Evolutionary conservation across 176 grass and related monocot species (phyloP).

Genomic region (Miscanthus lutarioriparius): DNA sequence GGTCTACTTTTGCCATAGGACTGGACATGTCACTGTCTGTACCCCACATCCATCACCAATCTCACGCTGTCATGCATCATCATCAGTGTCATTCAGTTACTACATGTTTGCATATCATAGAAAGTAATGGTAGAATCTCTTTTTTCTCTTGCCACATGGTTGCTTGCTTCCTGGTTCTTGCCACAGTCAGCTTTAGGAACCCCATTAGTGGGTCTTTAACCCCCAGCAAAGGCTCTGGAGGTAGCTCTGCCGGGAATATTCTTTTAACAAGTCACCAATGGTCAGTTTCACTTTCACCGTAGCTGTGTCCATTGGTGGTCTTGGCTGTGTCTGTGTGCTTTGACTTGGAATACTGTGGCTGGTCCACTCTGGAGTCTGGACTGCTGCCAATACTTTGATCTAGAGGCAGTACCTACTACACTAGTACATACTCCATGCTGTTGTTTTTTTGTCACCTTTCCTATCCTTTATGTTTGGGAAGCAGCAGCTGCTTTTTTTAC

Average conservation of each 20-base stretch:
- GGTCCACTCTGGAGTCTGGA: no score
- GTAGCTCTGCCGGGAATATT: neutral
- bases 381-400: no score
- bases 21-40: slow-evolving; percentile 21
- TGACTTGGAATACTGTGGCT: no score
- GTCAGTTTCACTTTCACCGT: slow-evolving; percentile 8
- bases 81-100: slow-evolving; percentile 20
- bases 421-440: no score
- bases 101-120: slow-evolving; percentile 23
- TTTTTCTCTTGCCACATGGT: neutral
- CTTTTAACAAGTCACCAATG: neutral
- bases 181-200: slow-evolving; percentile 26
- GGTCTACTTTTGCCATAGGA: neutral
- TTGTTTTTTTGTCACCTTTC: no score
- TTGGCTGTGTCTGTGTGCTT: no score
- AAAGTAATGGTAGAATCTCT: slow-evolving; percentile 24
- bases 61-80: slow-evolving; percentile 20
- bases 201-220: slow-evolving; percentile 16
- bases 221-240: neutral
- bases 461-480: no score
- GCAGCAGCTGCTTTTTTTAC: no score
- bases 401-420: no score
- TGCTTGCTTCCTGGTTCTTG: slow-evolving; percentile 34
- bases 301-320: no score
- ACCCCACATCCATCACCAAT: slow-evolving; percentile 20